Percentiles rank a stretch among this genome's conserved stretches.
Conservation (phyloP, 139 green algal species). For the Closterium sp. region DNA sequence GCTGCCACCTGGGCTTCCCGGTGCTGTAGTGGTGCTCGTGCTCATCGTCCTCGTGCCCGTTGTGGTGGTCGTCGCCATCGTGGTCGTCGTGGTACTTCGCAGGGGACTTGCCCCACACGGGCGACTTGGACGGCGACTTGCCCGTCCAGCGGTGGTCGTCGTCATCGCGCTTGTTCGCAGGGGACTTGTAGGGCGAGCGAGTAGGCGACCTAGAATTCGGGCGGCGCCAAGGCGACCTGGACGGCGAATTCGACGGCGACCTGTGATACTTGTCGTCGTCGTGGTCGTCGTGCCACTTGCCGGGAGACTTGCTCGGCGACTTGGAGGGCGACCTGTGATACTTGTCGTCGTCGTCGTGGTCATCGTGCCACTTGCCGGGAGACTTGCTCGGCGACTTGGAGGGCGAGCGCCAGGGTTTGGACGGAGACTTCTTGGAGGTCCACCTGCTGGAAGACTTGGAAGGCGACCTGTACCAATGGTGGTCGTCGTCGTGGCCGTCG, state of each 20-base stretch:
- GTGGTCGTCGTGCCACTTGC: not conserved
- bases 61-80: not conserved
- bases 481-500: not conserved
- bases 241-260: not conserved
- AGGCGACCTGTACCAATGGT: not conserved
- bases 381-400: no score
- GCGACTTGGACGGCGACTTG: not conserved
- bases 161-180: not conserved
- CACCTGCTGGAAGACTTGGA: not conserved
- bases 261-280: no score
- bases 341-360: not conserved
- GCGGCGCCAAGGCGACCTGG: not conserved
- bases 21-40: not conserved
- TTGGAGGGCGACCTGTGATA: not conserved
- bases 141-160: not conserved
- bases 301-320: not conserved
- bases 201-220: no score
- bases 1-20: not conserved
- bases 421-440: no score
- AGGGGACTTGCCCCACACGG: not conserved
- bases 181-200: not conserved
- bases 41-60: not conserved
- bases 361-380: not conserved
- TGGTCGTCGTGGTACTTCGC: not conserved
- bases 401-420: no score